phyloP scores from a whole-genome alignment of 2,329 filamentous ascomycete genomes.

The Xylariaceae sp. region DNA sequence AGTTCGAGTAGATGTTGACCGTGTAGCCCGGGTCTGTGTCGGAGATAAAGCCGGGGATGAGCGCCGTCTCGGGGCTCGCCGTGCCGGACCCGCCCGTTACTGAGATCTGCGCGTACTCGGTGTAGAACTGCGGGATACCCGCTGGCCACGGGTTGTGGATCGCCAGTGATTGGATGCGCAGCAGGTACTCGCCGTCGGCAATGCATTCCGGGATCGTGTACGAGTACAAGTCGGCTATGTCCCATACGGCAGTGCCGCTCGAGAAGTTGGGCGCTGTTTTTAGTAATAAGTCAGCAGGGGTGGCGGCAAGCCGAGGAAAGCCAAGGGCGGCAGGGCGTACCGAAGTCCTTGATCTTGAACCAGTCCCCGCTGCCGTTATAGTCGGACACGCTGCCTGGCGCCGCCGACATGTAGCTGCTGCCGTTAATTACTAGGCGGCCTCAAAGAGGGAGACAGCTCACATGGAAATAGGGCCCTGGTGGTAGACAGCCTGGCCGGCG shows the following conservation, averaged over 20 bases:
- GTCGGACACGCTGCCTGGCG: conserved; percentile 25
- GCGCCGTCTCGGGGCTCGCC: conserved; percentile 24
- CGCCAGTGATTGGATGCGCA: conserved; percentile 53
- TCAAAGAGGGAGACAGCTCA: too few relatives aligned
- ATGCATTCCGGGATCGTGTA: conserved; percentile 44
- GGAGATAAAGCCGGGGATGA: conserved; percentile 36
- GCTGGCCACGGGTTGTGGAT: conserved; percentile 52
- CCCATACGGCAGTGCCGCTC: conserved; percentile 26
- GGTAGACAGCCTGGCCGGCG: conserved; percentile 33
- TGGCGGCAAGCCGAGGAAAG: neutral
- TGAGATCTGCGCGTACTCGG: conserved; percentile 38
- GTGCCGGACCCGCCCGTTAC: conserved; percentile 30
- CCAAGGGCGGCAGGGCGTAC: conserved; percentile 9
- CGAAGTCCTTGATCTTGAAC: conserved; percentile 36
- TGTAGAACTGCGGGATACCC: conserved; percentile 37
- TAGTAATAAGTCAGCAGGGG: conserved; percentile 1
- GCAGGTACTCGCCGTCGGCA: conserved; percentile 48
- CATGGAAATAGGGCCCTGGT: conserved; percentile 34
- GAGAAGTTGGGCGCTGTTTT: conserved; percentile 29
- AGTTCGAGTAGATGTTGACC: conserved; percentile 22
- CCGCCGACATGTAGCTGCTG: conserved; percentile 33
- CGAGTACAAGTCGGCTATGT: conserved; percentile 27
- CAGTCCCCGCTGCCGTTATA: conserved; percentile 33
- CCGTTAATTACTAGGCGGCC: conserved; percentile 3
- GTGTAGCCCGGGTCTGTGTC: conserved; percentile 34